Evolutionary conservation across 116 monocot species (phyloP), one percentile per base, ranked within the genome.

Genomic region (Zostera marina): DNA sequence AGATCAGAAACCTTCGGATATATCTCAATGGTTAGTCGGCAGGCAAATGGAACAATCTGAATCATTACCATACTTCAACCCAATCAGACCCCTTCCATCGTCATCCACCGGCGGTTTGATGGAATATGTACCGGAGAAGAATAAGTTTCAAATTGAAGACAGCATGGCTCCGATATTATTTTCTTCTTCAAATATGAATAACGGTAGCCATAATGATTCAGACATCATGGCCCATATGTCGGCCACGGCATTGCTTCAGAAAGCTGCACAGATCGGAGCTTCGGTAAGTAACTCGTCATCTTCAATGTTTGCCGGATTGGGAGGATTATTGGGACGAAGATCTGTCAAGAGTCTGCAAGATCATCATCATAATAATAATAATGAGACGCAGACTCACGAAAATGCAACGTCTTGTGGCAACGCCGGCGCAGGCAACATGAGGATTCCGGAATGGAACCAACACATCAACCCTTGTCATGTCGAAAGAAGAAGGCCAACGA

Each of bases 221-320:
- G 62, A 40, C 42, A 11, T 44, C 32, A 41, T 63, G 16, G 22
- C 66, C 3, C 52, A 66, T 54, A 66, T 72, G 72, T 72, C 72
- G 44, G 72, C 72, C 11, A 72, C 72, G 44, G 72, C 72, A 22
- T 24, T 72, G 56, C 54, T 72, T 15, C 72, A 72, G 61, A 76
- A 71, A 52, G 70, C 66, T 11, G 70, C 66, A 12, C 62, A 62
- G 43, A 71, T 70, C 55, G 66, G 66, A 9, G 56, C 74, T n/a
- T 38, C 51, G 7, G 23, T 58, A 9, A 73, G 67, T 56, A 56
- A 41, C 24, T 41, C 70, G 40, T 42, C 56, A 0, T 56, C 70
- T 10, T 63, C 70, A 19, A 40, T 63, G 5, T 55, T 57, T 23
- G 41, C 54, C 41, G 70, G 70, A 5, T 13, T 11, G 46, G n/a